phyloP scores from a whole-genome alignment of 306 rosid genomes.

The Astragalus glycyphyllos region DNA sequence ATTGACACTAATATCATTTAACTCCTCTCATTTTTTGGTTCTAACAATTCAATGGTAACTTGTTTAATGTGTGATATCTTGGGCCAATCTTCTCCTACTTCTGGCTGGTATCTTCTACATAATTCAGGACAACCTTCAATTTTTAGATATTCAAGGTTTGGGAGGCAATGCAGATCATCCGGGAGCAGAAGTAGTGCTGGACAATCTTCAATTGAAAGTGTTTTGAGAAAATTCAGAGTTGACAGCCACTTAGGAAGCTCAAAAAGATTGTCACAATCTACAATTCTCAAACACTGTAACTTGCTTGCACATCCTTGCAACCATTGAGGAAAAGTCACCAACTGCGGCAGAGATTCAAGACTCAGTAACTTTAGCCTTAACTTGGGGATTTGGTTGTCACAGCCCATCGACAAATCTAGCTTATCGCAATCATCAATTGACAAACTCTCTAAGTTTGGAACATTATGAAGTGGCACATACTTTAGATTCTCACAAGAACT shows the following conservation, averaged over 20 bases:
- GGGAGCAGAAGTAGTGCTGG: not conserved
- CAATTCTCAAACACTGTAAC: not conserved
- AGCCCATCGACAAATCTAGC: not conserved
- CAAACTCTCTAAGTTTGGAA: constrained; percentile 7
- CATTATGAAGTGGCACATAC: not conserved
- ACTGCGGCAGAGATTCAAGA: not conserved
- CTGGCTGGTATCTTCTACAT: not conserved
- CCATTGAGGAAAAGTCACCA: constrained; percentile 24
- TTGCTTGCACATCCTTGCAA: not conserved
- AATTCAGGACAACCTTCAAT: not conserved
- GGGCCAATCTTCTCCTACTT: not conserved
- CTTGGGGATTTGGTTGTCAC: not conserved
- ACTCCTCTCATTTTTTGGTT: not conserved
- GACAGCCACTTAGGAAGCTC: constrained; percentile 14
- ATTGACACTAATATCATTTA: not conserved
- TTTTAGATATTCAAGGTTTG: not conserved
- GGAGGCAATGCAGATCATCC: not conserved
- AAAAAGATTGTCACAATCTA: not conserved
- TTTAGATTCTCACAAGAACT: not conserved
- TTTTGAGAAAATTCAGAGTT: not conserved
- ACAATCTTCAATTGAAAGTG: not conserved
- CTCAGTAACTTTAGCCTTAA: not conserved
- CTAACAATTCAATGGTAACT: not conserved
- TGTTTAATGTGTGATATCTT: constrained; percentile 17
- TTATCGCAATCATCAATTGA: not conserved